Conservation (phyloP, 768 basidiomycete genomes). For the Termitomyces sp. region DNA sequence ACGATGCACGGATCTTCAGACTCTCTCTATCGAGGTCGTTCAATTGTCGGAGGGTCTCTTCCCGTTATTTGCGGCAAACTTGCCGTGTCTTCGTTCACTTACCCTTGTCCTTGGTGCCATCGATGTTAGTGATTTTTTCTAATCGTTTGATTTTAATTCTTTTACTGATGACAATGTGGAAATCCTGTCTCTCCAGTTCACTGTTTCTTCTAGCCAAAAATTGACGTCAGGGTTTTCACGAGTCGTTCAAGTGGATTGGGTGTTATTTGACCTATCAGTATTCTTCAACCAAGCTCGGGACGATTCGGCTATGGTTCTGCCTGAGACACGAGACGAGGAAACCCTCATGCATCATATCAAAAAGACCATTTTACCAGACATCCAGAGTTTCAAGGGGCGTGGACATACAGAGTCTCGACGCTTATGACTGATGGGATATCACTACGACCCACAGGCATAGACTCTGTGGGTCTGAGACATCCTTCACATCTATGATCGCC, state of each 20-base stretch:
- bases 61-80: neutral
- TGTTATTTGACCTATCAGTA: constrained; percentile 2
- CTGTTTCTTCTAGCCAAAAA: neutral
- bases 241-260: neutral
- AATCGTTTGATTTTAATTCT: neutral
- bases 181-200: neutral
- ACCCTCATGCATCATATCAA: neutral
- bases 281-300: neutral
- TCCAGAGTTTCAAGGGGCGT: constrained; percentile 5
- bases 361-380: neutral
- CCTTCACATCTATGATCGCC: neutral
- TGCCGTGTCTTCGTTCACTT: neutral
- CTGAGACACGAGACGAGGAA: constrained; percentile 1
- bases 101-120: neutral
- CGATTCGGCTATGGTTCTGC: neutral
- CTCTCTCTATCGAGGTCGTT: neutral
- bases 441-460: too few relatives aligned
- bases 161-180: neutral
- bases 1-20: neutral
- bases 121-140: neutral
- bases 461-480: neutral
- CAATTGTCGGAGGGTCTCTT: neutral
- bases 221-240: neutral
- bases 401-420: neutral
- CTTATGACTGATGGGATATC: too few relatives aligned